phyloP scores from a whole-genome alignment of 768 basidiomycete genomes.

The Boletellus ananiceps region DNA sequence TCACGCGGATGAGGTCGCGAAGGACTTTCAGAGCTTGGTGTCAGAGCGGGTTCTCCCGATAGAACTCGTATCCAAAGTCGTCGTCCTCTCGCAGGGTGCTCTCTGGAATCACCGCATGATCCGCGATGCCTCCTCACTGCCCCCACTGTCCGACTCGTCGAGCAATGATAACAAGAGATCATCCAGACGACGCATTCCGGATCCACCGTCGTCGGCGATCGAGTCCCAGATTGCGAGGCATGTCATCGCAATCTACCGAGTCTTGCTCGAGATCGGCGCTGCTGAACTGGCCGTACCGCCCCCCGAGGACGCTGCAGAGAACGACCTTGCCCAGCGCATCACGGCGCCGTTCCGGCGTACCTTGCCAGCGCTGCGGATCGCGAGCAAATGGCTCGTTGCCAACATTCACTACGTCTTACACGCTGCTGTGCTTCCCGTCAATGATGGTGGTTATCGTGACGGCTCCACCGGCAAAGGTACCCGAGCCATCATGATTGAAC shows the following conservation, averaged over 20 bases:
- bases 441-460: constrained; percentile 5
- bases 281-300: constrained; percentile 51
- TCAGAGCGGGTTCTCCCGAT: constrained; percentile 66
- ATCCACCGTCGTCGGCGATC: constrained; percentile 31
- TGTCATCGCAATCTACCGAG: constrained; percentile 58
- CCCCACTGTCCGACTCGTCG: constrained; percentile 4
- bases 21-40: constrained; percentile 58
- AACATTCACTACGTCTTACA: constrained; percentile 67
- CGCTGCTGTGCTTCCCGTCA: constrained; percentile 32
- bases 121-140: constrained; percentile 39
- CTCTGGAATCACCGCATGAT: constrained; percentile 83
- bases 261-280: constrained; percentile 61
- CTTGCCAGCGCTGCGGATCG: constrained; percentile 81
- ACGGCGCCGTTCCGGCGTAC: constrained; percentile 82
- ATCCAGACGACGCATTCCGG: constrained; percentile 1
- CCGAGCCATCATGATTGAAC: constrained; percentile 26
- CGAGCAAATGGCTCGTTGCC: constrained; percentile 82
- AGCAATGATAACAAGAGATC: constrained; percentile 19
- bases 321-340: constrained; percentile 75
- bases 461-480: constrained; percentile 14
- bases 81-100: constrained; percentile 73
- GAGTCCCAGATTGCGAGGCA: constrained; percentile 69
- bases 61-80: constrained; percentile 70
- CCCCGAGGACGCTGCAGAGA: constrained; percentile 48
- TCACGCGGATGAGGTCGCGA: constrained; percentile 45